A percentile compares a stretch with the other conserved stretches of the same genome.
phyloP scores from a whole-genome alignment of 495 filamentous ascomycete genomes.

The Talaromyces adpressus region DNA sequence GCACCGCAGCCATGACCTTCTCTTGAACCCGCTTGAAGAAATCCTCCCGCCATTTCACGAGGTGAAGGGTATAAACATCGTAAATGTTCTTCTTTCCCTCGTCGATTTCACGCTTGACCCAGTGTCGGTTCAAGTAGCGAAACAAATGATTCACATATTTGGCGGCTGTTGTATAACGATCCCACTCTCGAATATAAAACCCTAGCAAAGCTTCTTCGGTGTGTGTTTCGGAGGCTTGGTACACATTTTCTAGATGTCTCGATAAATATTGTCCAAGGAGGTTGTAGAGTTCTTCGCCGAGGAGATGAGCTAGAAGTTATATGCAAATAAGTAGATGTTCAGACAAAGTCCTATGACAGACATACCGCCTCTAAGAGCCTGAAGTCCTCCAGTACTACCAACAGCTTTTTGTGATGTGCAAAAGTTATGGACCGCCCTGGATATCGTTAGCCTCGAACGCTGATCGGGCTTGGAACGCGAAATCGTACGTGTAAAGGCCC shows the following conservation, averaged over 20 bases:
- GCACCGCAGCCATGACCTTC: constrained; percentile 90
- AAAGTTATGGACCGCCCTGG: constrained; percentile 93
- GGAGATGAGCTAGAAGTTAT: constrained; percentile 63
- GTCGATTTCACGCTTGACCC: constrained; percentile 98
- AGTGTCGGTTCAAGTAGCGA: constrained; percentile 94
- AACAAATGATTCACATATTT: constrained; percentile 98
- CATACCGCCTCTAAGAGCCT: constrained; percentile 73
- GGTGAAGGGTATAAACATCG: constrained; percentile 93
- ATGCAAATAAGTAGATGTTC: constrained; percentile 15
- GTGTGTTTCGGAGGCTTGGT: constrained; percentile 63
- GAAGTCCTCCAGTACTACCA: constrained; percentile 39
- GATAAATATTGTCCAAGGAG: constrained; percentile 79
- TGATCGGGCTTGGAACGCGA: constrained; percentile 6
- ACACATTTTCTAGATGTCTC: constrained; percentile 61
- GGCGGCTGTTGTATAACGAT: constrained; percentile 87
- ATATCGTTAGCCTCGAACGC: constrained; percentile 7
- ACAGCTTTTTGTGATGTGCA: constrained; percentile 97
- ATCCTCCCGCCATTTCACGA: constrained; percentile 90
- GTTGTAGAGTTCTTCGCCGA: constrained; percentile 94
- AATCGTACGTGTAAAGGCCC: constrained; percentile 86
- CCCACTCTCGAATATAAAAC: constrained; percentile 98
- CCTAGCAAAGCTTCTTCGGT: constrained; percentile 81
- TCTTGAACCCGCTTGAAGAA: constrained; percentile 77
- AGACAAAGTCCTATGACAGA: constrained; percentile 8
- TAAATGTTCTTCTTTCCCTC: constrained; percentile 98